phyloP scores from a whole-genome alignment of 495 filamentous ascomycete species.

The Aspergillus avenaceus region DNA sequence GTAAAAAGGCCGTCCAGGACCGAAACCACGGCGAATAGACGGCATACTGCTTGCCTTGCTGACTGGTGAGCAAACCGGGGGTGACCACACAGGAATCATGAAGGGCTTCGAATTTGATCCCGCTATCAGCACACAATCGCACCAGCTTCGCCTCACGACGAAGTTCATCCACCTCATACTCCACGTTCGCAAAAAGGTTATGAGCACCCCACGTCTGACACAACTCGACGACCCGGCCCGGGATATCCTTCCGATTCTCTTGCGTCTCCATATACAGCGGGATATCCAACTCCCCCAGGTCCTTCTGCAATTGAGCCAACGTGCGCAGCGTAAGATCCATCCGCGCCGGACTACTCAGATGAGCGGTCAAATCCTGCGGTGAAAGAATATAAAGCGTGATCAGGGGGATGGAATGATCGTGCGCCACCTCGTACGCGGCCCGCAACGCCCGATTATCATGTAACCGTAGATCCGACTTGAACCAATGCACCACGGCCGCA shows the following conservation, averaged over 20 bases:
- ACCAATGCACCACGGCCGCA: slow-evolving; percentile 83
- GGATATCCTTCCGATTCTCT: slow-evolving; percentile 59
- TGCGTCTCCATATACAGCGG: slow-evolving; percentile 74
- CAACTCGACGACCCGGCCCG: slow-evolving; percentile 61
- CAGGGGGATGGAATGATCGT: slow-evolving; percentile 59
- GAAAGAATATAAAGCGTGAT: slow-evolving; percentile 78
- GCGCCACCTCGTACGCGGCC: slow-evolving; percentile 63
- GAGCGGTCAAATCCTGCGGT: slow-evolving; percentile 82
- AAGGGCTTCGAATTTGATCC: slow-evolving; percentile 58
- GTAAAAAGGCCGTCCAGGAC: slow-evolving; percentile 68
- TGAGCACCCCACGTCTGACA: slow-evolving; percentile 71
- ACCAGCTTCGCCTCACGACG: slow-evolving; percentile 67
- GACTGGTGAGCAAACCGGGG: slow-evolving; percentile 61
- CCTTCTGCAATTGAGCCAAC: slow-evolving; percentile 58
- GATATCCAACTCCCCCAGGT: slow-evolving; percentile 68
- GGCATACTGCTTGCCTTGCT: slow-evolving; percentile 71
- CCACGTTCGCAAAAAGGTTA: slow-evolving; percentile 52
- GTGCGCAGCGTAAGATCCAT: slow-evolving; percentile 79
- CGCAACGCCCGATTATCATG: slow-evolving; percentile 71
- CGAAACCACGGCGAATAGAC: slow-evolving; percentile 83
- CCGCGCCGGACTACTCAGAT: slow-evolving; percentile 64
- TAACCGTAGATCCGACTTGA: slow-evolving; percentile 75
- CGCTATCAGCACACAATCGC: slow-evolving; percentile 51
- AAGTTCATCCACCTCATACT: slow-evolving; percentile 60
- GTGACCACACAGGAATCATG: slow-evolving; percentile 82